Percentiles rank a stretch among this genome's conserved stretches.
Conservation (phyloP, 805 yeast genomes). For the Cyberlindnera maritima region DNA sequence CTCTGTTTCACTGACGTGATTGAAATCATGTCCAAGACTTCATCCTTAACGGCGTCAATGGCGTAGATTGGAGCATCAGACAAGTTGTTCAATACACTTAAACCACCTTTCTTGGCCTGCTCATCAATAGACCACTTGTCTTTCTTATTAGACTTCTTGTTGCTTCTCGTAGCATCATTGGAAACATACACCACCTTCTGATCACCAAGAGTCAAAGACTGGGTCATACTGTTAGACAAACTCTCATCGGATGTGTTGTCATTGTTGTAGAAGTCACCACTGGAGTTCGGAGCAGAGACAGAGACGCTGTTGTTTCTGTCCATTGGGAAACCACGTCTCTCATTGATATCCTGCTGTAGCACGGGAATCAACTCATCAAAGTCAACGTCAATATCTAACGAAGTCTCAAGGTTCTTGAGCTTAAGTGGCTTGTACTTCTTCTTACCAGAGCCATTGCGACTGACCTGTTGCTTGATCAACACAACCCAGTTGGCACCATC, state of each 20-base stretch:
- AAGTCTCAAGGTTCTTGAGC: conserved; percentile 58
- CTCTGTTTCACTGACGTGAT: conserved; percentile 71
- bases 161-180: conserved; percentile 79
- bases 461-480: conserved; percentile 64
- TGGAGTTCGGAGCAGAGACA: conserved; percentile 9
- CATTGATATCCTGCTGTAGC: conserved; percentile 32
- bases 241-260: conserved; percentile 26
- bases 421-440: conserved; percentile 73
- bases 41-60: conserved; percentile 76
- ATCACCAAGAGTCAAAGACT: conserved; percentile 31
- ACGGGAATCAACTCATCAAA: conserved; percentile 58
- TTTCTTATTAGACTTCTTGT: conserved; percentile 68
- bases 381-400: conserved; percentile 70
- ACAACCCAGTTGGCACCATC: conserved; percentile 80
- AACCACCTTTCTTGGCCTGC: conserved; percentile 61
- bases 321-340: not conserved
- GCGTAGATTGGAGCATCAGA: conserved; percentile 70
- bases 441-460: conserved; percentile 29
- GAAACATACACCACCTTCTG: conserved; percentile 68
- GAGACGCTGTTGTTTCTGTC: not conserved
- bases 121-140: conserved; percentile 79
- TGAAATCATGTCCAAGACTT: conserved; percentile 78
- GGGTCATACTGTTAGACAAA: conserved; percentile 22
- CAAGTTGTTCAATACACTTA: conserved; percentile 49
- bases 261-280: conserved; percentile 22